Percentiles rank a stretch among this genome's conserved stretches.
These are phyloP conservation scores for Epichloe brachyelytri DNA, from an alignment of 2,329 filamentous ascomycete species.

Conservation along the genomic window DNA sequence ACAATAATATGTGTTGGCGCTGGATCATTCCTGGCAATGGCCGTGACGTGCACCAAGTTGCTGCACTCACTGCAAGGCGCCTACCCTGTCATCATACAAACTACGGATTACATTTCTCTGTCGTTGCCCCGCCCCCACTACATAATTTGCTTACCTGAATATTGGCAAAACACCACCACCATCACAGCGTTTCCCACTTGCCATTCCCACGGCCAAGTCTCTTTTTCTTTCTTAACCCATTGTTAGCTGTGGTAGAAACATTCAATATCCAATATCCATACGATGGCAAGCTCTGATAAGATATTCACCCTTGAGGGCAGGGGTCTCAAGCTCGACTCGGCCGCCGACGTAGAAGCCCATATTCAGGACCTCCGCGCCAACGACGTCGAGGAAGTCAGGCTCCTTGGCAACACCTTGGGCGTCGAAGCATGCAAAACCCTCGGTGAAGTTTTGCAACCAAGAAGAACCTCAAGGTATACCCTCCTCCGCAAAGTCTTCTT, in stretches of 20 bases:
- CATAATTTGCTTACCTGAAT: constrained; percentile 3
- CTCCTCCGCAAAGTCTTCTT: background rate
- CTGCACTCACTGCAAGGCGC: too few species aligned
- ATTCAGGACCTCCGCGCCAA: constrained; percentile 62
- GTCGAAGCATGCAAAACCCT: constrained; percentile 78
- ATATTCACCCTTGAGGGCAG: constrained; percentile 86
- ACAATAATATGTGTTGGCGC: background rate
- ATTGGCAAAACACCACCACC: background rate
- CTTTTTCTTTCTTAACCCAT: constrained; percentile 3
- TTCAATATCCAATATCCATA: constrained; percentile 4
- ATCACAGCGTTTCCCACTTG: background rate
- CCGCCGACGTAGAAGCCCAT: constrained; percentile 73
- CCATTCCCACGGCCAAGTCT: background rate
- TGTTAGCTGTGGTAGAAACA: background rate
- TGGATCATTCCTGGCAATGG: background rate
- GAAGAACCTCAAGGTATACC: constrained; percentile 55
- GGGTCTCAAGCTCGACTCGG: constrained; percentile 82
- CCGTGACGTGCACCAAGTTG: background rate
- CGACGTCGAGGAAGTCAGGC: constrained; percentile 70
- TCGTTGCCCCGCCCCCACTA: constrained; percentile 19
- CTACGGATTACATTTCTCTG: background rate
- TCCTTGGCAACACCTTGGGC: constrained; percentile 87
- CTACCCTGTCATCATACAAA: background rate
- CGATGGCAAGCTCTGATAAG: constrained; percentile 34
- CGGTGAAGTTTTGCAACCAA: constrained; percentile 74